Evolutionary conservation across 2,329 filamentous ascomycete genomes (phyloP).

Genomic region (Exophiala xenobiotica): DNA sequence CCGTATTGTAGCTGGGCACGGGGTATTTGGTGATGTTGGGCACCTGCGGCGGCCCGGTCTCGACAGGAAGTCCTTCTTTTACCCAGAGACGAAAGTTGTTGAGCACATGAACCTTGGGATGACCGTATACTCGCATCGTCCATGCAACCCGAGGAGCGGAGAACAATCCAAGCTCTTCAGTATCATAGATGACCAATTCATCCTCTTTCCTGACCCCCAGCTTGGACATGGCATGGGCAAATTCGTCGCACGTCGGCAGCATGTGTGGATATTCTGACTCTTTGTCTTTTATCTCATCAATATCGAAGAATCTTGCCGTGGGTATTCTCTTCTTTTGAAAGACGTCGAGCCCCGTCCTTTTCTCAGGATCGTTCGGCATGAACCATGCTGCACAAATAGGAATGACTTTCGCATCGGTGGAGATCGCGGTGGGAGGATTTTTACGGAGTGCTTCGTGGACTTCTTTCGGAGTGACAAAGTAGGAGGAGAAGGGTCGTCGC

Average conservation of each 20-base stretch:
- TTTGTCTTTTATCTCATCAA: conserved; percentile 86
- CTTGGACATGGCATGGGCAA: conserved; percentile 83
- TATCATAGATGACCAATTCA: conserved; percentile 90
- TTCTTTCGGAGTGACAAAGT: conserved; percentile 81
- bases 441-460: conserved; percentile 77
- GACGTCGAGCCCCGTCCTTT: conserved; percentile 73
- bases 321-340: conserved; percentile 85
- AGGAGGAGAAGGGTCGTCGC: conserved; percentile 64
- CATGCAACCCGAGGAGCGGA: conserved; percentile 90
- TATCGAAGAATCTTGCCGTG: conserved; percentile 89
- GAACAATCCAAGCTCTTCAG: conserved; percentile 87
- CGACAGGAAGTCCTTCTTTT: conserved; percentile 75
- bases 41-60: conserved; percentile 60
- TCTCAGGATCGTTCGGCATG: conserved; percentile 77
- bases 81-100: conserved; percentile 98
- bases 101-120: conserved; percentile 80
- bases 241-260: conserved; percentile 78
- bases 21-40: conserved; percentile 47
- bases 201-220: conserved; percentile 86
- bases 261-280: conserved; percentile 93
- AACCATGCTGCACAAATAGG: conserved; percentile 95
- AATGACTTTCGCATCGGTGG: conserved; percentile 77
- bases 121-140: conserved; percentile 89
- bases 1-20: conserved; percentile 57
- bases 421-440: conserved; percentile 76